Evolutionary conservation across 345 rosid genomes (phyloP).

Genomic region (Populus deltoides): DNA sequence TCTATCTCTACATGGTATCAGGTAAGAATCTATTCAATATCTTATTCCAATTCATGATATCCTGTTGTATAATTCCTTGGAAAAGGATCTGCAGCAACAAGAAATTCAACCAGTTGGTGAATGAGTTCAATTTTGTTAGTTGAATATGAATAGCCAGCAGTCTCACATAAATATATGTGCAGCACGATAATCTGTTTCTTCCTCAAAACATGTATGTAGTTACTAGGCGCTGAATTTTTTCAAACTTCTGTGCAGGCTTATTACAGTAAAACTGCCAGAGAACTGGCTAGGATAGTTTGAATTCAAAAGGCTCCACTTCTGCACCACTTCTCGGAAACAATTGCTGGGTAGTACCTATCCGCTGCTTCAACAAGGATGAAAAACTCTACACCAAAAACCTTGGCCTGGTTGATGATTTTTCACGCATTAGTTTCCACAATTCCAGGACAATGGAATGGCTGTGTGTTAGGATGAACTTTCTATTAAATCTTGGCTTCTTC

Average conservation of each 20-base stretch:
- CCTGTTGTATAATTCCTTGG: too few relatives aligned
- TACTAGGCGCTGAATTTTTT: too few relatives aligned
- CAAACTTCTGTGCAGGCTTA: conserved; percentile 44
- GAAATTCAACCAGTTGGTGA: too few relatives aligned
- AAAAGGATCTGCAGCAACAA: too few relatives aligned
- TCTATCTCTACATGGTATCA: conserved; percentile 60
- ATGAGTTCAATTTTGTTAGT: too few relatives aligned
- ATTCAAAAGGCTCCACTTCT: conserved; percentile 70
- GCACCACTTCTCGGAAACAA: conserved; percentile 82
- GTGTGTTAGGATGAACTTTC: conserved; percentile 69
- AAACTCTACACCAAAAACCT: conserved; percentile 48
- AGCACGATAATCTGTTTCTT: too few relatives aligned
- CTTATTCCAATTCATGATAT: too few relatives aligned
- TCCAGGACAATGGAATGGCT: conserved; percentile 85
- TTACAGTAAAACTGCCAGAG: conserved; percentile 78
- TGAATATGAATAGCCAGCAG: too few relatives aligned
- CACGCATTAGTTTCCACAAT: conserved; percentile 65
- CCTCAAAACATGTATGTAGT: too few relatives aligned
- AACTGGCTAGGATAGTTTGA: conserved; percentile 82
- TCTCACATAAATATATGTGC: too few relatives aligned
- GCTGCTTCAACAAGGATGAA: conserved; percentile 66
- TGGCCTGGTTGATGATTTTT: conserved; percentile 50
- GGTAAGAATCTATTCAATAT: conserved; percentile 29
- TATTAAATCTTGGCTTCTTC: conserved; percentile 69
- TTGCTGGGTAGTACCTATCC: conserved; percentile 68